These are phyloP conservation scores for Suhomyces coccinellae DNA, from an alignment of 1,139 yeast genomes.

Conservation along the genomic window DNA sequence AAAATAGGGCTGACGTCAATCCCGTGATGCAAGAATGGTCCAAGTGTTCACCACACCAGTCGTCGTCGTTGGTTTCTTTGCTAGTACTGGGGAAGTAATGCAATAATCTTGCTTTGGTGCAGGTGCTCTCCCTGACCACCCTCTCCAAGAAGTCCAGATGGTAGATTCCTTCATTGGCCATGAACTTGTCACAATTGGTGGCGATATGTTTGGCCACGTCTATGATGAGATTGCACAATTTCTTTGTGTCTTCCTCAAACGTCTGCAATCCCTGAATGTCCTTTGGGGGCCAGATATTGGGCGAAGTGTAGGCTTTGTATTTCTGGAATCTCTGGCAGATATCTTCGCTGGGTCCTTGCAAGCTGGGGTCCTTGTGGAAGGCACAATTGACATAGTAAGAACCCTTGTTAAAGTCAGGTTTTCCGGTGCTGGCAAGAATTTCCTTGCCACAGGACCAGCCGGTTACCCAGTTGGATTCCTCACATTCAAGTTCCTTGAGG, in stretches of 20 bases:
- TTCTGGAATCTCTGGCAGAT: slow-evolving; percentile 33
- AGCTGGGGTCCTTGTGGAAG: slow-evolving; percentile 43
- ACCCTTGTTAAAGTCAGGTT: slow-evolving; percentile 56
- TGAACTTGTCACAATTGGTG: slow-evolving; percentile 51
- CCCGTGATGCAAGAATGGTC: slow-evolving; percentile 69
- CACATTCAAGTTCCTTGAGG: slow-evolving; percentile 43
- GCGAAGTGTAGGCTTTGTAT: slow-evolving; percentile 46
- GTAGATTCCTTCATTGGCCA: slow-evolving; percentile 32
- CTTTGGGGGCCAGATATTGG: slow-evolving; percentile 56
- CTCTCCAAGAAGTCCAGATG: slow-evolving; percentile 40
- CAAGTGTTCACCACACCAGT: slow-evolving; percentile 68
- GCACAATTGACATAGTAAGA: slow-evolving; percentile 63
- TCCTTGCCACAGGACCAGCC: slow-evolving; percentile 74
- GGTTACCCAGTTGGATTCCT: slow-evolving; percentile 51
- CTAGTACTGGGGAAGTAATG: slow-evolving; percentile 47
- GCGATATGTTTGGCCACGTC: slow-evolving; percentile 55
- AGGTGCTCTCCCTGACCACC: slow-evolving; percentile 50
- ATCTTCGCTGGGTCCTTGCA: slow-evolving; percentile 48
- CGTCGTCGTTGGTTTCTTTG: slow-evolving; percentile 23
- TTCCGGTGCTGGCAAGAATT: slow-evolving; percentile 35
- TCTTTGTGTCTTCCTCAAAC: slow-evolving; percentile 40
- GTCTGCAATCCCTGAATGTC: slow-evolving; percentile 20
- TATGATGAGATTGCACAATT: slow-evolving; percentile 47
- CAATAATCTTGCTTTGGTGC: slow-evolving; percentile 59
- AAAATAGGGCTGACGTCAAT: slow-evolving; percentile 54